A percentile compares a stretch with the other conserved stretches of the same genome.
phyloP scores from a whole-genome alignment of 148 eudicot species.

The Pharnaceum exiguum region DNA sequence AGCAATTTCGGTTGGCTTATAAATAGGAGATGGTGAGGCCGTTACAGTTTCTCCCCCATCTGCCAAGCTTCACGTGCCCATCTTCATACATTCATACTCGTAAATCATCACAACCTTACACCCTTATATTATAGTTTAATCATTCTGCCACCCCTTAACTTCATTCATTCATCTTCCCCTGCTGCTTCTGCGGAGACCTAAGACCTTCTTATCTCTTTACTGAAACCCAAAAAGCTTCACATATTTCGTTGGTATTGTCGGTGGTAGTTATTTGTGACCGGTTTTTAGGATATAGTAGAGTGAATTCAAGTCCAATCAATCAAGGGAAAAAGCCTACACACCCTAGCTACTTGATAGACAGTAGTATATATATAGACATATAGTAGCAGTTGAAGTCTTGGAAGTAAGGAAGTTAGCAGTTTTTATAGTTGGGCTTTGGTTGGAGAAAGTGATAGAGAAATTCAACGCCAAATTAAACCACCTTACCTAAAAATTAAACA shows the following conservation, averaged over 20 bases:
- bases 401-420: conserved; percentile 16
- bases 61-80: conserved; percentile 22
- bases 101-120: too few species aligned
- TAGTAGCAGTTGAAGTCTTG: too few species aligned
- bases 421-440: conserved; percentile 19
- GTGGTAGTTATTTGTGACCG: conserved; percentile 8
- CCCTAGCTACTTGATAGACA: too few species aligned
- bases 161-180: not conserved
- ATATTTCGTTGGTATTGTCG: conserved; percentile 14
- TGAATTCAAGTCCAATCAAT: not conserved
- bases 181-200: conserved; percentile 13
- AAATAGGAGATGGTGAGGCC: conserved; percentile 17
- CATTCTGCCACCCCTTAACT: not conserved
- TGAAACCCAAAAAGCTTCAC: conserved; percentile 7
- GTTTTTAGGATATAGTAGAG: not conserved
- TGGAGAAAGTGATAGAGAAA: not conserved
- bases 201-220: not conserved
- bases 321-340: too few species aligned
- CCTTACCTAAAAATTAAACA: not conserved
- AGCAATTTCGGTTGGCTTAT: conserved; percentile 15
- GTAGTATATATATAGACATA: too few species aligned
- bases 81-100: not conserved
- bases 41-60: conserved; percentile 14
- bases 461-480: not conserved
- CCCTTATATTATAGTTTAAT: too few species aligned